Evolutionary conservation across 1,139 yeast genomes (phyloP).

Genomic region (Arxiozyma bovina): DNA sequence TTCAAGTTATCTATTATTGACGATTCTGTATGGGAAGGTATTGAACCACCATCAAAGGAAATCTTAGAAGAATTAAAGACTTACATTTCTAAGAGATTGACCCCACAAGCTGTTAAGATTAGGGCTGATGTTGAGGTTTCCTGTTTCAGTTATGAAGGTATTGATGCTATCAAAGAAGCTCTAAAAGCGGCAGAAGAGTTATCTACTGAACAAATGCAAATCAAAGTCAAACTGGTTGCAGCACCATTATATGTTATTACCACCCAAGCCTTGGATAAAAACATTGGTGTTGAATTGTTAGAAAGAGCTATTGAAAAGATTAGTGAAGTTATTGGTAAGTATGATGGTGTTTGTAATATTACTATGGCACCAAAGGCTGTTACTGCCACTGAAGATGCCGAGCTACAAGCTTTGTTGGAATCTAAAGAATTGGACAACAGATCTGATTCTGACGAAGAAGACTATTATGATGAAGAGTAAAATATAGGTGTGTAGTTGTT

Average conservation of each 20-base stretch:
- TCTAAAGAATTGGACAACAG: conserved; percentile 59
- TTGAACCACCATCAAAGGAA: conserved; percentile 56
- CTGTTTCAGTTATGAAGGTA: conserved; percentile 95
- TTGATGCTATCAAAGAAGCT: conserved; percentile 90
- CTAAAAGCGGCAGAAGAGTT: conserved; percentile 77
- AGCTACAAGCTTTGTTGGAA: conserved; percentile 86
- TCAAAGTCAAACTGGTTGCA: conserved; percentile 91
- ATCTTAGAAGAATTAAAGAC: conserved; percentile 72
- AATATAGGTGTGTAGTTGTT: background rate
- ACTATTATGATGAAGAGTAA: conserved; percentile 40
- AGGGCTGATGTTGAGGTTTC: conserved; percentile 98
- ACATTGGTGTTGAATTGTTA: conserved; percentile 71
- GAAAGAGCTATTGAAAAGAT: conserved; percentile 74
- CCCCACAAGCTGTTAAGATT: conserved; percentile 96
- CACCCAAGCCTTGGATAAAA: conserved; percentile 86
- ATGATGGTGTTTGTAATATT: conserved; percentile 83
- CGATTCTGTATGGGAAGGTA: conserved; percentile 74
- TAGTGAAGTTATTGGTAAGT: conserved; percentile 54
- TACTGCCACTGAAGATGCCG: conserved; percentile 97
- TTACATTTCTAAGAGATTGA: conserved; percentile 85
- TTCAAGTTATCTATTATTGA: conserved; percentile 93
- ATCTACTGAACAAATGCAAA: conserved; percentile 74
- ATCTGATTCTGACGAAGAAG: conserved; percentile 53
- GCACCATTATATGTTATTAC: conserved; percentile 95
- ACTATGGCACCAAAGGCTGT: conserved; percentile 99